Base-by-base conservation (phyloP, 352 stramenopile species). In the Paralagenidium karlingii region DNA sequence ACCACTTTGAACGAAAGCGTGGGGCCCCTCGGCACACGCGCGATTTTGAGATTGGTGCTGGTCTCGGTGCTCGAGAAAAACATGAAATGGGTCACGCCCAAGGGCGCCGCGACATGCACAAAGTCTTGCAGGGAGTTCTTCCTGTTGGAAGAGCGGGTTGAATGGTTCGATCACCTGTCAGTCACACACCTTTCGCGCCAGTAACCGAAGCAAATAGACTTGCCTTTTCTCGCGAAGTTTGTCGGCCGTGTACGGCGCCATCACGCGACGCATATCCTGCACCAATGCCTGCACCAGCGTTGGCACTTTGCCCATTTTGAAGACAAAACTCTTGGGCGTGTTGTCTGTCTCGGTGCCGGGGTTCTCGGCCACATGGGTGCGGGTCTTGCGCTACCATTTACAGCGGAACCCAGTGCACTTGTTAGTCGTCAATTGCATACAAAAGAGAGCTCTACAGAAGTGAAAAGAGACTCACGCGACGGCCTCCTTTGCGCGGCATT, bases 81-180 rank as follows among this genome's bases (percentile, higher is more conserved):
- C 27, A 98, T 51, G 30, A 98, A 95, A 63, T 99, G 95, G 13
- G 94, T 97, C 43, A 99, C 71, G n/a, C 93, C 93, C 39, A 99
- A 58, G 8, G 87, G 75, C 6, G 78, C 67, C 18, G 83, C 90
- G 12, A 98, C 77, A 19, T 71, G 58, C 29, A 92, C 66, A 61
- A 94, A 96, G 52, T 96, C 86, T 55, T 96, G 94, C 44, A 96
- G 64, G 41, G 87, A 90, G 53, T 91, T 95, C 47, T 89, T 84
- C 22, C 49, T 65, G 43, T n/a, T n/a, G n/a, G n/a, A n/a, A n/a
- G n/a, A n/a, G n/a, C n/a, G n/a, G 12, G 7, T 4, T 8, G 8
- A 18, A 21, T 16, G 24, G 8, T 20, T 12, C 16, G 5, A 5
- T 28, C n/a, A n/a, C 6, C 20, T 9, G 30, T 20, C 20, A 30